Conservation (phyloP, 164 flowering plant genomes). For the Vitis amurensis region DNA sequence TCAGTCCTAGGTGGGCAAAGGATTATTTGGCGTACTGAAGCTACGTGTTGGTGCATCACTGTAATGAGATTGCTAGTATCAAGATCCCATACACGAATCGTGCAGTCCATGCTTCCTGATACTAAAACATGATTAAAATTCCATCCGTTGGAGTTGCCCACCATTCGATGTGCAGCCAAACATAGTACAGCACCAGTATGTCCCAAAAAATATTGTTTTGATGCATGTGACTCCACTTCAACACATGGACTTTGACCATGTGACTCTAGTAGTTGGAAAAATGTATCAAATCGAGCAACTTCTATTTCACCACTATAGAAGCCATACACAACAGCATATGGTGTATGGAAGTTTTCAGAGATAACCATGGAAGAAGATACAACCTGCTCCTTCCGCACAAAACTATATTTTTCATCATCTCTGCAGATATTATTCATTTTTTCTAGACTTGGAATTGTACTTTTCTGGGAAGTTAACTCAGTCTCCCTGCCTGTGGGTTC, state of each 20-base stretch:
- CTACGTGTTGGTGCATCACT: conserved; percentile 92
- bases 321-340: conserved; percentile 86
- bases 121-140: conserved; percentile 44
- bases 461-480: conserved; percentile 12
- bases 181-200: conserved; percentile 86
- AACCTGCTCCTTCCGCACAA: conserved; percentile 21
- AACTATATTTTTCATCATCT: conserved; percentile 12
- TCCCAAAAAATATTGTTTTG: conserved; percentile 51
- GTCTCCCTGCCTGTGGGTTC: conserved; percentile 8
- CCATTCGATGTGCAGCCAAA: conserved; percentile 77
- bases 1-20: conserved; percentile 63
- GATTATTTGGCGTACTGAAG: conserved; percentile 85
- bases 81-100: conserved; percentile 88
- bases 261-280: conserved; percentile 32
- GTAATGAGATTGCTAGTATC: conserved; percentile 53
- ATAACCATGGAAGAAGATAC: conserved; percentile 92
- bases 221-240: conserved; percentile 26
- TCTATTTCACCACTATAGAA: conserved; percentile 75
- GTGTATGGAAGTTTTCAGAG: conserved; percentile 48
- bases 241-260: conserved; percentile 21
- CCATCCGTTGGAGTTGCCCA: conserved; percentile 27
- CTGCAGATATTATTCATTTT: conserved; percentile 13
- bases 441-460: conserved; percentile 15
- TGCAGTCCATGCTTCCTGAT: conserved; percentile 92
- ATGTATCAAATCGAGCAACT: conserved; percentile 51